phyloP scores from a whole-genome alignment of 345 rosid genomes.

The Erysimum cheiranthoides region DNA sequence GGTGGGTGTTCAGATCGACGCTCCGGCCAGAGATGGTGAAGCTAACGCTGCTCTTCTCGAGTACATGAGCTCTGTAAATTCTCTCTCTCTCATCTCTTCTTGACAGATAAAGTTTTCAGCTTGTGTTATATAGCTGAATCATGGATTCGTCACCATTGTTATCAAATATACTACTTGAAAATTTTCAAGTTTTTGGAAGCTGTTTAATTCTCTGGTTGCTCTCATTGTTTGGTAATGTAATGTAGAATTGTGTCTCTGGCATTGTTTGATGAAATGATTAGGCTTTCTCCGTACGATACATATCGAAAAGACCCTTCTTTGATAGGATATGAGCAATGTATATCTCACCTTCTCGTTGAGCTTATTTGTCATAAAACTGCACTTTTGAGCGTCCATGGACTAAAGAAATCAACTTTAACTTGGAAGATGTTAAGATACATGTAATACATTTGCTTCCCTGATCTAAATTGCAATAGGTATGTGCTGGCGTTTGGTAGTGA shows the following conservation, averaged over 20 bases:
- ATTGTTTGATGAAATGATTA: conserved; percentile 19
- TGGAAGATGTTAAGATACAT: background rate
- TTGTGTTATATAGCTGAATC: conserved; percentile 13
- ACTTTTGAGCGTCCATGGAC: conserved; percentile 4
- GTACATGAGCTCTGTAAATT: conserved; percentile 79
- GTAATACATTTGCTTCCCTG: background rate
- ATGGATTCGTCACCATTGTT: background rate
- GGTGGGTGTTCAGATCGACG: conserved; percentile 86
- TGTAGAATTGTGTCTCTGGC: conserved; percentile 3
- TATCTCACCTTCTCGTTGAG: conserved; percentile 23
- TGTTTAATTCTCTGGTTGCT: background rate
- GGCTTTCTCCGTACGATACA: background rate
- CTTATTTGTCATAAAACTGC: background rate
- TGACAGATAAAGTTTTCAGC: background rate
- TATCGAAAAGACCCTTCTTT: conserved; percentile 15
- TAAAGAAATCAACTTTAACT: background rate
- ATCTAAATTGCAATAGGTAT: background rate
- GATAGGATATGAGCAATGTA: conserved; percentile 6
- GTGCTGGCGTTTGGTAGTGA: background rate
- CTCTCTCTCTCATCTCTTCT: background rate
- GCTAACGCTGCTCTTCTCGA: conserved; percentile 93
- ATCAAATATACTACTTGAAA: background rate
- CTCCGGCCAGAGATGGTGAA: conserved; percentile 94
- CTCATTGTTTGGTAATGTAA: conserved; percentile 15
- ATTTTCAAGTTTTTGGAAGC: background rate